Percentiles rank a stretch among this genome's conserved stretches.
Evolutionary conservation across 495 filamentous ascomycete genomes (phyloP).

Genomic region (Cladorrhinum samala): DNA sequence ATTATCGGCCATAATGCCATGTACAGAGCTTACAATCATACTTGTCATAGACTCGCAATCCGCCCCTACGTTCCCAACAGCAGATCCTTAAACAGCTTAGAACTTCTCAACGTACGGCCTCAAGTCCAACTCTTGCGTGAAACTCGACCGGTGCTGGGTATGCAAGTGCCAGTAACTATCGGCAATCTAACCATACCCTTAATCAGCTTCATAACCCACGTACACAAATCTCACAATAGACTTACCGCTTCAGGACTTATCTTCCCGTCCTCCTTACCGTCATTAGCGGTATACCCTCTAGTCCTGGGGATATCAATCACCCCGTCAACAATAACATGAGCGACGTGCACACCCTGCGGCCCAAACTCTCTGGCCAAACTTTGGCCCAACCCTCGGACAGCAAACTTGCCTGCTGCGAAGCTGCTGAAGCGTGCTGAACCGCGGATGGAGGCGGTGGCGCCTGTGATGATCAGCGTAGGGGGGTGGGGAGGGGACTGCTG

Average conservation of each 20-base stretch:
- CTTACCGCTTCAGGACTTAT: slow-evolving; percentile 74
- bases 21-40: no score
- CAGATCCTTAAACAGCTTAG: no score
- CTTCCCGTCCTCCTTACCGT: slow-evolving; percentile 61
- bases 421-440: slow-evolving; percentile 62
- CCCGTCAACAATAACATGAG: slow-evolving; percentile 80
- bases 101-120: slow-evolving; percentile 77
- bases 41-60: no score
- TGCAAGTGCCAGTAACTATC: slow-evolving; percentile 85
- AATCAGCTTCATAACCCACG: slow-evolving; percentile 3
- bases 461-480: slow-evolving; percentile 80
- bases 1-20: no score
- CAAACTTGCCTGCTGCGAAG: slow-evolving; percentile 79
- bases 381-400: slow-evolving; percentile 69
- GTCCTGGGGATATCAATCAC: slow-evolving; percentile 79
- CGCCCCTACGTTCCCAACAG: no score
- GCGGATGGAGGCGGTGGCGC: slow-evolving; percentile 75
- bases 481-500: slow-evolving; percentile 47
- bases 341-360: slow-evolving; percentile 81
- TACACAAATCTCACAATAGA: slow-evolving; percentile 14
- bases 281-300: slow-evolving; percentile 52
- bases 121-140: slow-evolving; percentile 81
- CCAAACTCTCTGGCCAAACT: slow-evolving; percentile 82
- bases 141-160: slow-evolving; percentile 72
- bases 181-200: slow-evolving; percentile 58